A percentile compares a stretch with the other conserved stretches of the same genome.
phyloP scores from a whole-genome alignment of 2,329 filamentous ascomycete genomes.

The Paradendryphiella salina region DNA sequence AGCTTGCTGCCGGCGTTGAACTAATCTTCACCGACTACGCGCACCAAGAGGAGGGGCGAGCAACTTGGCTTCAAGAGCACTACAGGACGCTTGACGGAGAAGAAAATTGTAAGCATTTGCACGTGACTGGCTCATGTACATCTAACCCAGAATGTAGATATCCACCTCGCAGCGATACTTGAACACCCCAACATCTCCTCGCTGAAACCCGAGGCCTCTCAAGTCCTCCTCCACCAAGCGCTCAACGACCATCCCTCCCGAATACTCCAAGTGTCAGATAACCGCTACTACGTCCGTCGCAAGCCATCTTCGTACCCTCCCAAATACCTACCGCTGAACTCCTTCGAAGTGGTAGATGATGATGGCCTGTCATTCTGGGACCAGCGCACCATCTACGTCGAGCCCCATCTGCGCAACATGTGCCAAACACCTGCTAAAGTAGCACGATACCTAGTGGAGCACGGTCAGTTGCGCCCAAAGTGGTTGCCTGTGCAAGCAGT shows the following conservation, averaged over 20 bases:
- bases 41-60: conserved; percentile 32
- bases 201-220: conserved; percentile 40
- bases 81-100: conserved; percentile 32
- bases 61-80: conserved; percentile 32
- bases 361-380: conserved; percentile 43
- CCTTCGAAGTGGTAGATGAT: conserved; percentile 32
- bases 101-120: conserved; percentile 28
- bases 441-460: conserved; percentile 36
- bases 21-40: conserved; percentile 45
- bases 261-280: conserved; percentile 29
- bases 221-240: conserved; percentile 35
- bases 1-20: conserved; percentile 39
- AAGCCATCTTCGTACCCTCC: conserved; percentile 36
- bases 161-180: conserved; percentile 41
- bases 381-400: conserved; percentile 44
- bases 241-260: conserved; percentile 25
- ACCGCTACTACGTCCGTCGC: conserved; percentile 39
- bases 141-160: conserved; percentile 22
- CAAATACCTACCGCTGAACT: conserved; percentile 33
- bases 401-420: conserved; percentile 40
- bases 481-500: conserved; percentile 45
- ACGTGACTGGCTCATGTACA: not conserved
- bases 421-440: conserved; percentile 39
- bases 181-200: conserved; percentile 34
- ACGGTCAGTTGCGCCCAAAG: conserved; percentile 36